Evolutionary conservation across 805 yeast species (phyloP).

Genomic region (Pichia cabralensis): DNA sequence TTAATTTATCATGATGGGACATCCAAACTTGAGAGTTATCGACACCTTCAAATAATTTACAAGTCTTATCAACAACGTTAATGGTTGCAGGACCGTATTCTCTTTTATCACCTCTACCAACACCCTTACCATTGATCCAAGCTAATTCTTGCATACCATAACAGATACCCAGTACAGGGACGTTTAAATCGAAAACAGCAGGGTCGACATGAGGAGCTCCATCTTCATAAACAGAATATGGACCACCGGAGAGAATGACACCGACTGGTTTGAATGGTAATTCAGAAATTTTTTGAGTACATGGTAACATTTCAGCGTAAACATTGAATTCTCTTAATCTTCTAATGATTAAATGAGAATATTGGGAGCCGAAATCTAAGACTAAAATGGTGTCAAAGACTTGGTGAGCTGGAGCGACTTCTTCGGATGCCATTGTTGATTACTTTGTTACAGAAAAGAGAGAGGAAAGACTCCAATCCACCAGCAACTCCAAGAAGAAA

Average conservation of each 20-base stretch:
- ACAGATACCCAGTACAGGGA: slow-evolving; percentile 95
- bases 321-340: slow-evolving; percentile 96
- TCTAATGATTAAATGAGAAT: slow-evolving; percentile 92
- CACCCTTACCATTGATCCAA: slow-evolving; percentile 92
- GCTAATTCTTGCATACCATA: slow-evolving; percentile 99
- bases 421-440: too few species aligned
- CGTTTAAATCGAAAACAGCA: slow-evolving; percentile 79
- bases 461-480: too few species aligned
- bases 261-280: slow-evolving; percentile 94
- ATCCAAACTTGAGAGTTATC: slow-evolving; percentile 97
- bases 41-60: slow-evolving; percentile 76
- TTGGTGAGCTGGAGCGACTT: slow-evolving; percentile 55
- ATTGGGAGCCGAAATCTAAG: slow-evolving; percentile 96
- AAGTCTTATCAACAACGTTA: slow-evolving; percentile 61
- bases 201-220: slow-evolving; percentile 98
- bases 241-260: slow-evolving; percentile 92
- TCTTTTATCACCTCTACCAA: slow-evolving; percentile 92
- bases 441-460: too few species aligned
- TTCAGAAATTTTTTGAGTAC: slow-evolving; percentile 94
- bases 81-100: slow-evolving; percentile 96
- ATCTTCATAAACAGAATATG: slow-evolving; percentile 91
- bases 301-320: slow-evolving; percentile 98
- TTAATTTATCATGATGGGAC: slow-evolving; percentile 97
- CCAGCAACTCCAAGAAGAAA: too few species aligned
- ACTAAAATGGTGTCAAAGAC: slow-evolving; percentile 96